phyloP scores from a whole-genome alignment of 495 filamentous ascomycete species.

The Talaromyces nanjingensis region DNA sequence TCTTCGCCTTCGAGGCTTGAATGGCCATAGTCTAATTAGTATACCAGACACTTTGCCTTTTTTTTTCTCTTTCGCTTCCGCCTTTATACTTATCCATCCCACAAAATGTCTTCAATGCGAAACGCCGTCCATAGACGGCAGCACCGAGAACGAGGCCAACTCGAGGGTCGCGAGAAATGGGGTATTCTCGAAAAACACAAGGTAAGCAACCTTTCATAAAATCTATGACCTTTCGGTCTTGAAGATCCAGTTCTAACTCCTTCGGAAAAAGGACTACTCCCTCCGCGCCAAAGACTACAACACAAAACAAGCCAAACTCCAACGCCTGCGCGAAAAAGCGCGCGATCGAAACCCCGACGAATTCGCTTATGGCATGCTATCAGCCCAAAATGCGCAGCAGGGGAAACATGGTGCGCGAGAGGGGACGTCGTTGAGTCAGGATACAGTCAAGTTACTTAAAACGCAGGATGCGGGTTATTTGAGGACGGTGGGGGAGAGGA shows the following conservation, averaged over 20 bases:
- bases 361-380: constrained; percentile 91
- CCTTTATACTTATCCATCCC: not conserved
- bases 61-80: too few relatives aligned
- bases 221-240: too few relatives aligned
- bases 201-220: constrained; percentile 28
- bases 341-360: constrained; percentile 90
- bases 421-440: constrained; percentile 44
- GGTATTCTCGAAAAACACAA: constrained; percentile 88
- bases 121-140: constrained; percentile 71
- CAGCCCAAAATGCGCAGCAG: constrained; percentile 37
- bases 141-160: constrained; percentile 85
- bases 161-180: constrained; percentile 71
- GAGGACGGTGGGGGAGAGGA: constrained; percentile 55
- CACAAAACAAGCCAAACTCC: constrained; percentile 71
- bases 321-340: constrained; percentile 72
- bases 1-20: not conserved
- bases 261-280: constrained; percentile 66
- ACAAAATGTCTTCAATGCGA: constrained; percentile 70
- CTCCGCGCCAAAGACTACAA: constrained; percentile 86
- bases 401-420: constrained; percentile 50
- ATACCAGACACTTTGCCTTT: not conserved
- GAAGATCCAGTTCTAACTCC: too few relatives aligned
- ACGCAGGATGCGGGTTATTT: constrained; percentile 93
- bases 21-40: too few relatives aligned
- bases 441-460: constrained; percentile 82